phyloP scores from a whole-genome alignment of 441 rosid genomes.

The Brassica balearica region DNA sequence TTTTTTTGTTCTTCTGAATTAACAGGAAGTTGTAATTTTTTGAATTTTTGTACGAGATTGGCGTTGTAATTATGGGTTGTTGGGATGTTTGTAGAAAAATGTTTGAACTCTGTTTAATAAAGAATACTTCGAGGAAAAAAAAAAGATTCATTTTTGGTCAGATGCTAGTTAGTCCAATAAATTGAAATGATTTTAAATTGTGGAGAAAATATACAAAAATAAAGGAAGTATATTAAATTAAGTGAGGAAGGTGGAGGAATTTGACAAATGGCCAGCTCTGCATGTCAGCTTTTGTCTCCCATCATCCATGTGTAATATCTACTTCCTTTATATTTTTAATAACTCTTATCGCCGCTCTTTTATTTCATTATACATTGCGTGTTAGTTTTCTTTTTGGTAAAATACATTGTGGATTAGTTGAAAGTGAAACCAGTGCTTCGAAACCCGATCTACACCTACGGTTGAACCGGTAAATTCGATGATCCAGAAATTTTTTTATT shows the following conservation, averaged over 20 bases:
- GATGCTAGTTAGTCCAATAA: not conserved
- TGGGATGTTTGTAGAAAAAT: too few relatives aligned
- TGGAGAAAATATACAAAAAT: not conserved
- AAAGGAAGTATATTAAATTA: not conserved
- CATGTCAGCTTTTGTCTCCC: conserved; percentile 43
- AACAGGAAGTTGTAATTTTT: too few relatives aligned
- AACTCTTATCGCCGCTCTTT: conserved; percentile 9
- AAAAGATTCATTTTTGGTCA: not conserved
- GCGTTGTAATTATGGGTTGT: too few relatives aligned
- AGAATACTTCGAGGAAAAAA: too few relatives aligned
- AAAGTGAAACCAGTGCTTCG: too few relatives aligned
- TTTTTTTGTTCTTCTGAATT: too few relatives aligned
- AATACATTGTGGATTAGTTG: not conserved
- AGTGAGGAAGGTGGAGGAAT: conserved; percentile 39
- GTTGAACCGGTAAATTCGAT: too few relatives aligned
- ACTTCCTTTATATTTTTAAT: not conserved
- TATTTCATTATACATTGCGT: not conserved
- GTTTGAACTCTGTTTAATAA: too few relatives aligned
- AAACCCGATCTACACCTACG: too few relatives aligned
- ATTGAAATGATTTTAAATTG: not conserved
- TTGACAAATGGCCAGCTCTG: conserved; percentile 47
- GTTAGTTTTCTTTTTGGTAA: not conserved
- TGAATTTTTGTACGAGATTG: too few relatives aligned
- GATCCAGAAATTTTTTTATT: too few relatives aligned
- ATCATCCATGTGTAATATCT: conserved; percentile 42